Evolutionary conservation across 495 filamentous ascomycete genomes (phyloP), one percentile per base, ranked within the genome.

Genomic region (Astrocystis sublimbata): DNA sequence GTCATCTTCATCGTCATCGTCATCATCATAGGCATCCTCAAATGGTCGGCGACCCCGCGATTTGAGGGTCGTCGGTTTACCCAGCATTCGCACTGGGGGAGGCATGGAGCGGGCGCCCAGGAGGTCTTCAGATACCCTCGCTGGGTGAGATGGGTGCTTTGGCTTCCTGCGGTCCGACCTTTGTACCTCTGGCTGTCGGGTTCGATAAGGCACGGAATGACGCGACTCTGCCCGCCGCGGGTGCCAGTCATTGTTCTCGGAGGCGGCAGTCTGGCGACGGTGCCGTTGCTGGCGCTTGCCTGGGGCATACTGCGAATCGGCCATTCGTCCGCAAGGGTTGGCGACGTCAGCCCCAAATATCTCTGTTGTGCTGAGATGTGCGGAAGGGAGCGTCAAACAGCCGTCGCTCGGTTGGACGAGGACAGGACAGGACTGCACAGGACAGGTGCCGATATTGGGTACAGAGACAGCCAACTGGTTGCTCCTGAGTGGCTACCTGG

Each of bases 241-340:
- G 58, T 73, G 63, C 78, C 78, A 80, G 76, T 80, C 75, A 72
- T 69, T 69, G 65, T 68, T 59, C 64, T 57, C 58, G 55, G 72
- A 71, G 52, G 70, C 54, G 64, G 69, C 68, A 51, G 68, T 60
- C 57, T 71, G 70, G 69, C 72, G 70, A 68, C 65, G 71, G 51
- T 71, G 70, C 68, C 73, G 70, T 31, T 61, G 46, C 49, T 73
- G 56, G 58, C 68, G 63, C 67, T 66, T 75, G 72, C 71, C 72
- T 64, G 63, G 64, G 56, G 51, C 61, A 60, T 72, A 59, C 60
- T 66, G 65, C 36, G 58, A 73, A 52, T 69, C 70, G 70, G 74
- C 76, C 73, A 80, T 80, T 78, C 73, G 76, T 76, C 70, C 66
- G 65, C 67, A 61, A 51, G 49, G 65, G 70, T 71, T 76, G 69